phyloP scores from a whole-genome alignment of 139 green algal species.

The Pseudopediastrum boryanum region DNA sequence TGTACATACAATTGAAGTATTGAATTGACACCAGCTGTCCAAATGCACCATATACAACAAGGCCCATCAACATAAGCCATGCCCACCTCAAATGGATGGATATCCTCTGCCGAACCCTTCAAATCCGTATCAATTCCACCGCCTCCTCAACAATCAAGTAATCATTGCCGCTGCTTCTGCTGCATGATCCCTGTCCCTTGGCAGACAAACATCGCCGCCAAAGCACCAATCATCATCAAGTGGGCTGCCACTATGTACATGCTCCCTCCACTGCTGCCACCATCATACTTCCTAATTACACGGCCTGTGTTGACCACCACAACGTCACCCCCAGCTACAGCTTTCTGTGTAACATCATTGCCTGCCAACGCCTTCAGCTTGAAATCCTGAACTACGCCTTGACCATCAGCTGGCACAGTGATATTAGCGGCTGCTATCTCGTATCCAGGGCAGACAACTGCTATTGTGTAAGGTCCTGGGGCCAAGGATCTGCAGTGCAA shows the following conservation, averaged over 20 bases:
- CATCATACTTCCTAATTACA: background rate
- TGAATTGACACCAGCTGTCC: too few species aligned
- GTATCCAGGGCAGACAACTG: constrained; percentile 4
- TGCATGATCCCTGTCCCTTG: too few species aligned
- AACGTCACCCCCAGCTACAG: background rate
- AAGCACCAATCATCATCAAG: background rate
- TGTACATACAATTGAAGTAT: too few species aligned
- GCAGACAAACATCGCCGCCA: background rate
- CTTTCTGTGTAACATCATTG: background rate
- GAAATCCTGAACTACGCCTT: constrained; percentile 20
- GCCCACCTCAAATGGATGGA: too few species aligned
- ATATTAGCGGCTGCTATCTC: background rate
- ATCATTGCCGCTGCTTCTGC: too few species aligned
- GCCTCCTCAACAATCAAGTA: too few species aligned
- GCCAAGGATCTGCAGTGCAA: constrained; percentile 61
- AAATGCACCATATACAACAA: too few species aligned
- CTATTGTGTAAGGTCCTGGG: constrained; percentile 67
- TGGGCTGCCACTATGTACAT: background rate
- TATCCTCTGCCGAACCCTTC: too few species aligned
- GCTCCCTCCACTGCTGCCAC: background rate
- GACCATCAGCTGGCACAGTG: constrained; percentile 29
- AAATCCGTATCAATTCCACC: too few species aligned
- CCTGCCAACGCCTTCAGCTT: background rate
- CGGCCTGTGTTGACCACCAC: background rate
- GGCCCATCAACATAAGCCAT: too few species aligned